Base-by-base conservation (phyloP, 306 rosid genomes). In the Sechiopsis laciniata region DNA sequence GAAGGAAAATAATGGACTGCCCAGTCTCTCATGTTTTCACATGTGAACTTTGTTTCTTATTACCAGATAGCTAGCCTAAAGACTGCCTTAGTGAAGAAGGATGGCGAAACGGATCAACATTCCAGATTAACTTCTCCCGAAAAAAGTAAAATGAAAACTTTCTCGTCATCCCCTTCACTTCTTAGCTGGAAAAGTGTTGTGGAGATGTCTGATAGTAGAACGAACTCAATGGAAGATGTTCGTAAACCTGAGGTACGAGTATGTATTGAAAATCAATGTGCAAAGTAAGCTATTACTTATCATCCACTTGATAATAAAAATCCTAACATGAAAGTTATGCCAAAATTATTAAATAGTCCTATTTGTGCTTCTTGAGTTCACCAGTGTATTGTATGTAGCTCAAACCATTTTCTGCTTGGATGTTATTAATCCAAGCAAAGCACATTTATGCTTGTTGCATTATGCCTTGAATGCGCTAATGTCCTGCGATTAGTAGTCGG, bases 61-160 rank as follows among this genome's bases (percentile, higher is more conserved):
- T 72, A 61, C 46, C 76, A 91, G 99, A 85, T 89, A 78, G 85
- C 90, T 83, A 76, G 71, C 82, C 86, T 91, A 13, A 95, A 89
- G 78, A 88, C 92, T 72, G 91, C 97, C 74, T 82, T 89, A 71
- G 91, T 81, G 26, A 91, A 80, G 81, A 94, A 89, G 75, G 97
- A 87, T 7, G 87, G 84, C 59, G 97, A 84, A 65, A 76, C 75
- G 55, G 88, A 83, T 60, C 88, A 73, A 72, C 77, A 72, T 59
- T 78, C 69, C 76, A 78, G 35, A 19, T 77, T 76, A 61, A 75
- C 81, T 77, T 75, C 80, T 75, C 89, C 83, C 3, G 95, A 87
- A 74, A 79, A 65, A 55, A 73, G 68, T 51, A 82, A 65, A 78
- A 60, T 85, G 64, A 91, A 87, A 72, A 87, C 89, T 3, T 20